These are phyloP conservation scores for Eragrostis nindensis DNA, from an alignment of 176 grass and related monocot genomes.

Conservation along the genomic window DNA sequence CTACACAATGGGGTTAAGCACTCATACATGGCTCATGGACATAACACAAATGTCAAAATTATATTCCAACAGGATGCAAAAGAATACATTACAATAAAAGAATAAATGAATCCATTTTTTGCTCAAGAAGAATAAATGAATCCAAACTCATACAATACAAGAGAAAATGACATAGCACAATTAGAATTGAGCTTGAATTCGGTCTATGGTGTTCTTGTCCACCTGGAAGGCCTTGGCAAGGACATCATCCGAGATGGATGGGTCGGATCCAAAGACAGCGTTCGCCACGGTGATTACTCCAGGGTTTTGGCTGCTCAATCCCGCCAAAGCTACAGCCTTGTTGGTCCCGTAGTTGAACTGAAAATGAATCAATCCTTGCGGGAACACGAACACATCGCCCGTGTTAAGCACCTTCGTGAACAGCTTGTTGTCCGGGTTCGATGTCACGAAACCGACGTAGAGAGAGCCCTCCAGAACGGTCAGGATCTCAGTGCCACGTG, in stretches of 20 bases:
- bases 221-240: conserved; percentile 52
- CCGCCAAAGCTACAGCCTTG: conserved; percentile 27
- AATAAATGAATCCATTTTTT: too few relatives aligned
- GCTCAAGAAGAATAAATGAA: too few relatives aligned
- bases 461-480: conserved; percentile 45
- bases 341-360: conserved; percentile 40
- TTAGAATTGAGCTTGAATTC: conserved; percentile 40
- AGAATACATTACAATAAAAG: too few relatives aligned
- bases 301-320: conserved; percentile 48
- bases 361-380: conserved; percentile 31
- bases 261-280: conserved; percentile 34
- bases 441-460: conserved; percentile 46
- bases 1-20: too few relatives aligned
- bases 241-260: conserved; percentile 44
- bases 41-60: too few relatives aligned
- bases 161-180: not conserved
- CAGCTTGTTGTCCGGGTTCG: conserved; percentile 24
- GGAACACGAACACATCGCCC: conserved; percentile 49
- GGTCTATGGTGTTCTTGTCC: conserved; percentile 41
- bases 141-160: too few relatives aligned
- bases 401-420: conserved; percentile 7
- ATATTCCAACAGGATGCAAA: too few relatives aligned
- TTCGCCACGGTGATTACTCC: conserved; percentile 35
- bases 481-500: conserved; percentile 38
- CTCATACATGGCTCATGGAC: too few relatives aligned